These are phyloP conservation scores for Allantophomopsis lycopodina DNA, from an alignment of 2,329 filamentous ascomycete species.

Conservation along the genomic window DNA sequence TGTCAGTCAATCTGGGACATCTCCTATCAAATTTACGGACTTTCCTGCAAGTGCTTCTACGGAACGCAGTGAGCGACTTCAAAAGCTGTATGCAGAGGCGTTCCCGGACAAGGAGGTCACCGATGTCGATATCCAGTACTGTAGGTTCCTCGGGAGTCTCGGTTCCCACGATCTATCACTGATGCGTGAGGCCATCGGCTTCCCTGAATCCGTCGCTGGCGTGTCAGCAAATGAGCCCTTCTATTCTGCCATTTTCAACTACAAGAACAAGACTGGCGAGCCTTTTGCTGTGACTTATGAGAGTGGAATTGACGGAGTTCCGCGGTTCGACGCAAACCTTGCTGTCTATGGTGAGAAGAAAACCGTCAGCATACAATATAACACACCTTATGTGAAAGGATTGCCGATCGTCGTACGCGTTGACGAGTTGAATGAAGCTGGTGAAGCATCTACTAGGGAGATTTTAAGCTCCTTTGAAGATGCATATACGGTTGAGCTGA, in stretches of 20 bases:
- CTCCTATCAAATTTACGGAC: slow-evolving; percentile 27
- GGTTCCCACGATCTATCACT: slow-evolving; percentile 38
- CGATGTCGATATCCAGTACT: slow-evolving; percentile 16
- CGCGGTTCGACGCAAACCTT: slow-evolving; percentile 36
- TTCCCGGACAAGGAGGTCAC: slow-evolving; percentile 18
- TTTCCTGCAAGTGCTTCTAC: slow-evolving; percentile 14
- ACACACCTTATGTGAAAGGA: slow-evolving; percentile 42
- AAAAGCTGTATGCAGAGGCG: slow-evolving; percentile 17
- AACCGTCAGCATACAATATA: slow-evolving; percentile 37
- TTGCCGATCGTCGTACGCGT: slow-evolving; percentile 32
- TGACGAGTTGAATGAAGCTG: slow-evolving; percentile 20
- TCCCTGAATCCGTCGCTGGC: slow-evolving; percentile 29
- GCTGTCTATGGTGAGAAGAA: slow-evolving; percentile 40
- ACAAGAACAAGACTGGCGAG: slow-evolving; percentile 14
- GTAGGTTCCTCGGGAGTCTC: slow-evolving; percentile 29
- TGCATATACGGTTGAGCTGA: slow-evolving; percentile 9
- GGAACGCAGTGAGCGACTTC: slow-evolving; percentile 13
- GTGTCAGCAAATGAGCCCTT: slow-evolving; percentile 27
- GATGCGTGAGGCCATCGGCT: slow-evolving; percentile 38
- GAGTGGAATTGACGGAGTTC: slow-evolving; percentile 36
- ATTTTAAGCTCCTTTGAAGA: slow-evolving; percentile 25
- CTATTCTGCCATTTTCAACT: slow-evolving; percentile 29
- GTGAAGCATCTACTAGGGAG: slow-evolving; percentile 19
- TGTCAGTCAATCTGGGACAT: slow-evolving; percentile 32
- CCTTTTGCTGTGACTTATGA: slow-evolving; percentile 35